Conservation (phyloP, 1,284 basidiomycete genomes). For the Acaromyces ingoldii region DNA sequence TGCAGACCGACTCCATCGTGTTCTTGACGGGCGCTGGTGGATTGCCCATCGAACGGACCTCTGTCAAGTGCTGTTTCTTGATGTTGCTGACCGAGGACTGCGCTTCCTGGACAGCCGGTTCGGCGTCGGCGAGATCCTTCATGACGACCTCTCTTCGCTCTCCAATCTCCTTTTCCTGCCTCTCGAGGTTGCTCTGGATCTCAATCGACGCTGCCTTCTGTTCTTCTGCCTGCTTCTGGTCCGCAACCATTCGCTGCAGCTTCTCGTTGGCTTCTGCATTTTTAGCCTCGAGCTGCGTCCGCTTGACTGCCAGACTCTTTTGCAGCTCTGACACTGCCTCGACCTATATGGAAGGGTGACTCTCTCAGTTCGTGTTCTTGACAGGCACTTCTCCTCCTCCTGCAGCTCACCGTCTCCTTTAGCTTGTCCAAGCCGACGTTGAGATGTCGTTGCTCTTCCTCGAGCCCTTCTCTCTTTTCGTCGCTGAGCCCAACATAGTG, state of each 20-base stretch:
- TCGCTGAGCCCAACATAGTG: constrained; percentile 94
- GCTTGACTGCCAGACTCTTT: constrained; percentile 89
- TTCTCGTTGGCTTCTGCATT: constrained; percentile 94
- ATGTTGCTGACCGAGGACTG: constrained; percentile 94
- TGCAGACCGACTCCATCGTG: constrained; percentile 98
- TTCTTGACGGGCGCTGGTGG: constrained; percentile 96
- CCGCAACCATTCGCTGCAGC: constrained; percentile 92
- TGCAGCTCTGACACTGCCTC: constrained; percentile 71
- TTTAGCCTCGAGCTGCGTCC: constrained; percentile 86
- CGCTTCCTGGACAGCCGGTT: constrained; percentile 92
- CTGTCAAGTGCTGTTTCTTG: constrained; percentile 91
- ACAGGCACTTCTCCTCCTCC: no score
- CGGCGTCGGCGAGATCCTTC: constrained; percentile 92
- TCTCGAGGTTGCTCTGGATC: constrained; percentile 85
- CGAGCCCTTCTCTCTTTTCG: constrained; percentile 96
- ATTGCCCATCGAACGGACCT: constrained; percentile 97
- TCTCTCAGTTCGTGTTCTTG: no score
- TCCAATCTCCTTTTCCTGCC: constrained; percentile 84
- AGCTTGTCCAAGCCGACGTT: constrained; percentile 98
- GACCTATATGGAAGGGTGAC: no score
- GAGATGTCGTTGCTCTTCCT: constrained; percentile 97
- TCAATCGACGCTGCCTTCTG: constrained; percentile 95
- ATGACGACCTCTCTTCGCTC: constrained; percentile 83
- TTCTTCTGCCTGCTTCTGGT: constrained; percentile 96
- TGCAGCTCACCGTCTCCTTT: constrained; percentile 66